Conservation (phyloP, 768 basidiomycete species). For the Agaricus blazei region DNA sequence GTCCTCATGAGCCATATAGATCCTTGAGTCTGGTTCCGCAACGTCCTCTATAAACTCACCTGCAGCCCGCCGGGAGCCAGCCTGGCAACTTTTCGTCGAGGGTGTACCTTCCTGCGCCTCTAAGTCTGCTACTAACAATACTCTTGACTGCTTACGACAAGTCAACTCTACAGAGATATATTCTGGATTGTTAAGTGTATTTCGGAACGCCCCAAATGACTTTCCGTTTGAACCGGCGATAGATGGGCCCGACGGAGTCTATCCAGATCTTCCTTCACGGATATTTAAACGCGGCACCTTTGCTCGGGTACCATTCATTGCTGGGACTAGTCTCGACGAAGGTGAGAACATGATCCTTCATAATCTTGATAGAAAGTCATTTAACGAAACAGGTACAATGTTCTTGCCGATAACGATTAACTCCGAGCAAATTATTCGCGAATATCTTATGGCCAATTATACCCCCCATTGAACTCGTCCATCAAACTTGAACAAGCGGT, state of each 20-base stretch:
- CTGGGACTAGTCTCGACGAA: constrained; percentile 41
- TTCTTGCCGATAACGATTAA: constrained; percentile 24
- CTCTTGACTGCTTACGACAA: constrained; percentile 28
- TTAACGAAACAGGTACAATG: constrained; percentile 23
- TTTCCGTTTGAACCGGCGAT: constrained; percentile 32
- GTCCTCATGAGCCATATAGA: constrained; percentile 18
- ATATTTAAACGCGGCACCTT: constrained; percentile 22
- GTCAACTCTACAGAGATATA: constrained; percentile 21
- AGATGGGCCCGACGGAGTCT: constrained; percentile 34
- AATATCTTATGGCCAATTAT: constrained; percentile 19
- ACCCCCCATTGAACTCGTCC: constrained; percentile 23
- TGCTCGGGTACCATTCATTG: constrained; percentile 36
- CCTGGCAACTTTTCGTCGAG: constrained; percentile 34
- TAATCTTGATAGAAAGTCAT: neutral
- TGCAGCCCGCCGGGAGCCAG: constrained; percentile 23
- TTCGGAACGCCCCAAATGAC: constrained; percentile 12
- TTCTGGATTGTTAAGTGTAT: constrained; percentile 13
- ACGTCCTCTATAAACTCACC: constrained; percentile 26
- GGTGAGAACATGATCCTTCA: constrained; percentile 20
- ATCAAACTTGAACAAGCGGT: constrained; percentile 16
- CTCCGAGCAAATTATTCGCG: constrained; percentile 20
- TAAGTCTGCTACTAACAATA: constrained; percentile 18
- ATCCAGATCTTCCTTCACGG: constrained; percentile 33
- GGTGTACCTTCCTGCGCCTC: constrained; percentile 28
- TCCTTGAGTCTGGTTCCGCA: constrained; percentile 37